Evolutionary conservation across 192 early-diverging fungal species (phyloP).

Genomic region (Globomyces pollinis-pini): DNA sequence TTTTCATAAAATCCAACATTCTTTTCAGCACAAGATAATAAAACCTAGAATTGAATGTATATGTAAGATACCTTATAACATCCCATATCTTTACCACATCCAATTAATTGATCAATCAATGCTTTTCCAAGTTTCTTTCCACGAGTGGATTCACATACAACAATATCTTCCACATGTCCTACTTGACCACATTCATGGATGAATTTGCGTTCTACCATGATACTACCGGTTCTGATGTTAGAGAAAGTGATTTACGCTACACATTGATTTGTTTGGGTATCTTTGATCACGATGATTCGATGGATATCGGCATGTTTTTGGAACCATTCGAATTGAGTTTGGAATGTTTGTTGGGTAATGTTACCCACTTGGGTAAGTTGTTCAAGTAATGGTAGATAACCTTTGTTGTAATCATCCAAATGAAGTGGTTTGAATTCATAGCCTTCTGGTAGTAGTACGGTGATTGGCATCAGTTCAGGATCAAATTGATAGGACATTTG

Average conservation of each 20-base stretch:
- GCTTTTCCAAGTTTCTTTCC: conserved; percentile 26
- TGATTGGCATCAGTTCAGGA: too few relatives aligned
- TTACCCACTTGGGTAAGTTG: conserved; percentile 21
- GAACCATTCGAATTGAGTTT: conserved; percentile 21
- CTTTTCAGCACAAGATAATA: conserved; percentile 24
- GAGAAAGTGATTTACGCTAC: conserved; percentile 7
- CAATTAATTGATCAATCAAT: conserved; percentile 19
- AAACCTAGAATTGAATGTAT: conserved; percentile 1
- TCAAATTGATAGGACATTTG: too few relatives aligned
- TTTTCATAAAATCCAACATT: conserved; percentile 35
- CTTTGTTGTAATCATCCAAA: too few relatives aligned
- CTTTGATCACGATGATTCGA: conserved; percentile 17
- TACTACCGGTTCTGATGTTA: conserved; percentile 15
- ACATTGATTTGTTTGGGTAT: background rate
- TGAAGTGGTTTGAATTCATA: too few relatives aligned
- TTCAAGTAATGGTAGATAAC: conserved; percentile 10
- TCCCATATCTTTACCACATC: conserved; percentile 12
- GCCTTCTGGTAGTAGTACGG: too few relatives aligned
- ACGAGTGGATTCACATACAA: conserved; percentile 8
- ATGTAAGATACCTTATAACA: conserved; percentile 30
- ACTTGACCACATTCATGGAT: conserved; percentile 19
- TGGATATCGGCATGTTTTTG: conserved; percentile 11
- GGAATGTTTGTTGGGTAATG: conserved; percentile 8
- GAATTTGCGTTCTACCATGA: conserved; percentile 27
- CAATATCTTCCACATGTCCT: conserved; percentile 30